Evolutionary conservation across 2,329 filamentous ascomycete species (phyloP), one percentile per base, ranked within the genome.

Genomic region (Botryotinia globosa): DNA sequence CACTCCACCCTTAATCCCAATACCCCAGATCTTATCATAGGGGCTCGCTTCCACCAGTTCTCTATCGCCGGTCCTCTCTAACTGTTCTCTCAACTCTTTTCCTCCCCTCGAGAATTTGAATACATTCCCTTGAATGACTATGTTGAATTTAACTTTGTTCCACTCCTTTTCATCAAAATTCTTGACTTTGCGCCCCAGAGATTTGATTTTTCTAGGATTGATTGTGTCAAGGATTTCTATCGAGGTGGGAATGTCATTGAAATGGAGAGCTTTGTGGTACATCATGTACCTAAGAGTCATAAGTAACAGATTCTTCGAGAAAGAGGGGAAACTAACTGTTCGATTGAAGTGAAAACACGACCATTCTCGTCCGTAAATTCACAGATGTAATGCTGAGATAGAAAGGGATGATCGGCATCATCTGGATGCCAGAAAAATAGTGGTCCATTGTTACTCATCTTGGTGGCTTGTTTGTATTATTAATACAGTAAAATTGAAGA

Each of bases 371-470:
- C 58, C 4, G 45, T 20, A 14, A 71, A 71, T 44, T 71, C 44
- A 48, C 58, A 64, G 3, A 56, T 37, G 18, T 51, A 44, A 37
- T 48, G 59, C 32, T 71, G 69, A 10, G 69, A 71, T 29, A 71
- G 45, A 29, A 63, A 71, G 4, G 56, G 34, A 34, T 64, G 18
- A 2, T 64, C n/a, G 1, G n/a, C 42, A 48, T 54, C 42, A 6
- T 71, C 58, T 14, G 59, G 56, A 9, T 64, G 25, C 56, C 58
- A 71, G n/a, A 71, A 71, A 59, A 64, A 71, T 22, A 71, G 32
- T 34, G 69, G 44, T 42, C 59, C 59, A 16, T 71, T 10, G 44
- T 32, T 37, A 20, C 58, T 44, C 42, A 51, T 71, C 8, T 32
- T 54, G 32, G 5, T 29, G 16, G 18, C 29, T 66, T 14, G 7